Percentiles rank a stretch among this genome's conserved stretches.
These are phyloP conservation scores for Dentipellis sp. DNA, from an alignment of 768 basidiomycete genomes.

Conservation along the genomic window DNA sequence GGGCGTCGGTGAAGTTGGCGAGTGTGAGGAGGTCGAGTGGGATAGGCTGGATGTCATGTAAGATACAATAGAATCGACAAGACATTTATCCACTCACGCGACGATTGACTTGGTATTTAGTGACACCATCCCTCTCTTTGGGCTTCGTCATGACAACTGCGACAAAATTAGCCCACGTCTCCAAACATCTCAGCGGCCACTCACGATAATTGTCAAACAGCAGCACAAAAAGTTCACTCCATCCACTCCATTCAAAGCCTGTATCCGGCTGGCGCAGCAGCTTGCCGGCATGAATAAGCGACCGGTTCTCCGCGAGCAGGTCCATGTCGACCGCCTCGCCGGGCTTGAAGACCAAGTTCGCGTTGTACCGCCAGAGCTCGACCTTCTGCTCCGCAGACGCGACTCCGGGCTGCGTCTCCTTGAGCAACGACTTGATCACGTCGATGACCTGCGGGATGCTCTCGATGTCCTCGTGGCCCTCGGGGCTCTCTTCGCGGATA, in stretches of 20 bases:
- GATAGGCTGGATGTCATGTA: slow-evolving; percentile 52
- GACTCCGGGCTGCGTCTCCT: slow-evolving; percentile 83
- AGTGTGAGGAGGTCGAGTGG: slow-evolving; percentile 86
- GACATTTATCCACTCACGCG: slow-evolving; percentile 38
- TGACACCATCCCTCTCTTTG: slow-evolving; percentile 66
- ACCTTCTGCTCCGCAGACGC: slow-evolving; percentile 82
- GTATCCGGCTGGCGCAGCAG: slow-evolving; percentile 82
- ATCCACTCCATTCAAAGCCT: slow-evolving; percentile 81
- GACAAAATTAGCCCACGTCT: background rate
- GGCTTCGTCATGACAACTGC: slow-evolving; percentile 86
- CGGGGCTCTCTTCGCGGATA: slow-evolving; percentile 67
- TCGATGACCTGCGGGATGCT: slow-evolving; percentile 83
- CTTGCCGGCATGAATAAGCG: slow-evolving; percentile 76
- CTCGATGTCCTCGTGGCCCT: slow-evolving; percentile 71
- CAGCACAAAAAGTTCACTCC: slow-evolving; percentile 84
- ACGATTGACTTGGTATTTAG: slow-evolving; percentile 72
- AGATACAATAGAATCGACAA: background rate
- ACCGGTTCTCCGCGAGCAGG: slow-evolving; percentile 71
- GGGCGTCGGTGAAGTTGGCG: slow-evolving; percentile 72
- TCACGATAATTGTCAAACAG: slow-evolving; percentile 92
- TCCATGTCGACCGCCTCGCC: slow-evolving; percentile 87
- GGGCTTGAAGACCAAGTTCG: slow-evolving; percentile 68
- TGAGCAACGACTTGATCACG: slow-evolving; percentile 77
- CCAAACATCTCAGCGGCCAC: slow-evolving; percentile 19
- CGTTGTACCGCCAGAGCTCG: slow-evolving; percentile 79